A percentile compares a stretch with the other conserved stretches of the same genome.
Evolutionary conservation across 495 filamentous ascomycete species (phyloP).

Genomic region (Aspergillus diversus): DNA sequence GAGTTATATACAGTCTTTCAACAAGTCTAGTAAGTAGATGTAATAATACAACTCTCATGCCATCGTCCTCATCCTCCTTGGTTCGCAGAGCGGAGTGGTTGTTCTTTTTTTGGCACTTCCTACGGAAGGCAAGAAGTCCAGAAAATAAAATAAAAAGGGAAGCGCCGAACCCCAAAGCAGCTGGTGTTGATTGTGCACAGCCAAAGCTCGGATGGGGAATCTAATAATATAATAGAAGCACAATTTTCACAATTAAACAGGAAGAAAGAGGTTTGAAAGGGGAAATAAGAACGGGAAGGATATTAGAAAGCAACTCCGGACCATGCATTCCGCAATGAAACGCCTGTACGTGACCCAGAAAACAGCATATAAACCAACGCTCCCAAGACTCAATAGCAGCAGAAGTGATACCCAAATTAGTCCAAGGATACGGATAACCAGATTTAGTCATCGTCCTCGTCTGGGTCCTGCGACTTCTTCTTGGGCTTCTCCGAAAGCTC

Average conservation of each 20-base stretch:
- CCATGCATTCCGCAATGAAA: slow-evolving; percentile 33
- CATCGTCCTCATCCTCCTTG: slow-evolving; percentile 9
- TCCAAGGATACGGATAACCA: slow-evolving; percentile 7
- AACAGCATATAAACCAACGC: slow-evolving; percentile 14
- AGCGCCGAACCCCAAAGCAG: slow-evolving; percentile 11
- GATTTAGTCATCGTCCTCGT: slow-evolving; percentile 43
- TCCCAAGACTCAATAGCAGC: slow-evolving; percentile 15
- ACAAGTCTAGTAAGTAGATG: background rate
- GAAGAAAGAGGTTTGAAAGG: slow-evolving; percentile 8
- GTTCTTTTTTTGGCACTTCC: slow-evolving; percentile 9
- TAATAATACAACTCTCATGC: slow-evolving; percentile 5
- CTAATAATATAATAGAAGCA: slow-evolving; percentile 11
- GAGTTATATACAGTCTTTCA: slow-evolving; percentile 2
- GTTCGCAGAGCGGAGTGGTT: slow-evolving; percentile 29
- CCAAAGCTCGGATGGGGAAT: background rate
- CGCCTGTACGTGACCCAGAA: slow-evolving; percentile 32
- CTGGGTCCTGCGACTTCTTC: slow-evolving; percentile 43
- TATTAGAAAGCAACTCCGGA: slow-evolving; percentile 25
- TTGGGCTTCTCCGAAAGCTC: slow-evolving; percentile 64
- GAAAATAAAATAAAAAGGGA: slow-evolving; percentile 1
- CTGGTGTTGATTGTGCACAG: background rate
- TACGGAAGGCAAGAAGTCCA: background rate
- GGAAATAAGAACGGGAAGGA: background rate
- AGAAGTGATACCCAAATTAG: slow-evolving; percentile 26
- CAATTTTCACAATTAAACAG: slow-evolving; percentile 14